These are phyloP conservation scores for Neobulgaria alba DNA, from an alignment of 2,329 filamentous ascomycete genomes.

Conservation along the genomic window DNA sequence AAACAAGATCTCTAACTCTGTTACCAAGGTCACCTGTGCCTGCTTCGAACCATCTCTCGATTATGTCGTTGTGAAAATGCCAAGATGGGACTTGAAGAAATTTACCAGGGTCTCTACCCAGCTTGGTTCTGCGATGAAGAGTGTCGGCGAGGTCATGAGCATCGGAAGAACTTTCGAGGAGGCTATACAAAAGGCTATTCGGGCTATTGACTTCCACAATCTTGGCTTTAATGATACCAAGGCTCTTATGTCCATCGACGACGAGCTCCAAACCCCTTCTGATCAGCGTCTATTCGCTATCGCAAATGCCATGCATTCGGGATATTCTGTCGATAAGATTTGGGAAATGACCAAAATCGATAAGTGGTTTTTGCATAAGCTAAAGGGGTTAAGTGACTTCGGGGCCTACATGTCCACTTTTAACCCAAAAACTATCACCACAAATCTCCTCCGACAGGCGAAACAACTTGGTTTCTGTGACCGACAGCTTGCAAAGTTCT, in stretches of 20 bases:
- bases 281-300: conserved; percentile 97
- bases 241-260: conserved; percentile 90
- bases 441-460: conserved; percentile 65
- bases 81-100: conserved; percentile 97
- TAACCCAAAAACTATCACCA: conserved; percentile 53
- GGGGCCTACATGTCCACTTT: conserved; percentile 67
- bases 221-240: conserved; percentile 88
- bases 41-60: conserved; percentile 98
- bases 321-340: conserved; percentile 92
- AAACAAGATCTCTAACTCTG: conserved; percentile 93
- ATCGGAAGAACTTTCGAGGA: conserved; percentile 96
- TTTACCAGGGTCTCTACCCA: conserved; percentile 94
- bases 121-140: conserved; percentile 98
- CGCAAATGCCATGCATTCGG: conserved; percentile 91
- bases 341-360: conserved; percentile 98
- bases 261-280: conserved; percentile 92
- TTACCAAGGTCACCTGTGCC: conserved; percentile 90
- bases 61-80: conserved; percentile 98
- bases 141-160: conserved; percentile 97
- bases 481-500: conserved; percentile 86
- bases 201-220: conserved; percentile 90
- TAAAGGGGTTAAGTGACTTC: conserved; percentile 87
- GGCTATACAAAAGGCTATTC: conserved; percentile 96
- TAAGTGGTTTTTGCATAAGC: conserved; percentile 92
- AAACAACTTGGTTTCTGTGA: conserved; percentile 95